Evolutionary conservation across 2,329 filamentous ascomycete genomes (phyloP).

Genomic region (Aspergillus sp.): DNA sequence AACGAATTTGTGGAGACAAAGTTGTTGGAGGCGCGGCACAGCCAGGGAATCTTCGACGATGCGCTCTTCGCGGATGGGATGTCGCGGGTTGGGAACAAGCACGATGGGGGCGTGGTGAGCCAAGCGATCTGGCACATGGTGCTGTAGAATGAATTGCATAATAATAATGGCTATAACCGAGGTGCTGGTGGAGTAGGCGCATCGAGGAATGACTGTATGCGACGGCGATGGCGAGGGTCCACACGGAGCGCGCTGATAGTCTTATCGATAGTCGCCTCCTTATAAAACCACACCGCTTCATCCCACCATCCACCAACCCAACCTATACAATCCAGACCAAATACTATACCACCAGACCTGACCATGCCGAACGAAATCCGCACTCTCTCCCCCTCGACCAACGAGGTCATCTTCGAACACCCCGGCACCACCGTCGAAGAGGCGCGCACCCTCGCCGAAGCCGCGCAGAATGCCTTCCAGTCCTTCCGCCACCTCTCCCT

Average conservation of each 20-base stretch:
- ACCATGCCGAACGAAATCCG: constrained; percentile 27
- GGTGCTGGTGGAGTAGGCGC: background rate
- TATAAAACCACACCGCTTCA: background rate
- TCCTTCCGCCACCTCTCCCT: constrained; percentile 70
- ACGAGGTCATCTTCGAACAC: constrained; percentile 76
- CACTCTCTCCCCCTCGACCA: constrained; percentile 86
- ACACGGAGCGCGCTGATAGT: background rate
- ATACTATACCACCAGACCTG: background rate
- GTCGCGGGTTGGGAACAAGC: constrained; percentile 15
- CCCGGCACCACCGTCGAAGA: constrained; percentile 56
- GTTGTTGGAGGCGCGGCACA: constrained; percentile 23
- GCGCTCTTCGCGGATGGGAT: constrained; percentile 20
- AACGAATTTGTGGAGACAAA: constrained; percentile 38
- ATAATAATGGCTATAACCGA: background rate
- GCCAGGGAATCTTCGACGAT: constrained; percentile 22
- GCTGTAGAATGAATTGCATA: background rate
- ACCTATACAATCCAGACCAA: background rate
- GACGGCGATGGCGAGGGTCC: background rate
- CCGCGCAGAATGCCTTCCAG: constrained; percentile 29
- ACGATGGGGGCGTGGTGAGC: constrained; percentile 23
- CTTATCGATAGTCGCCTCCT: background rate
- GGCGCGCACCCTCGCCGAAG: constrained; percentile 20
- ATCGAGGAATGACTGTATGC: background rate
- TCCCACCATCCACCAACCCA: background rate
- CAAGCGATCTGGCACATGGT: constrained; percentile 12